These are phyloP conservation scores for Chloropicon primus DNA, from an alignment of 139 green algal species.

Conservation along the genomic window DNA sequence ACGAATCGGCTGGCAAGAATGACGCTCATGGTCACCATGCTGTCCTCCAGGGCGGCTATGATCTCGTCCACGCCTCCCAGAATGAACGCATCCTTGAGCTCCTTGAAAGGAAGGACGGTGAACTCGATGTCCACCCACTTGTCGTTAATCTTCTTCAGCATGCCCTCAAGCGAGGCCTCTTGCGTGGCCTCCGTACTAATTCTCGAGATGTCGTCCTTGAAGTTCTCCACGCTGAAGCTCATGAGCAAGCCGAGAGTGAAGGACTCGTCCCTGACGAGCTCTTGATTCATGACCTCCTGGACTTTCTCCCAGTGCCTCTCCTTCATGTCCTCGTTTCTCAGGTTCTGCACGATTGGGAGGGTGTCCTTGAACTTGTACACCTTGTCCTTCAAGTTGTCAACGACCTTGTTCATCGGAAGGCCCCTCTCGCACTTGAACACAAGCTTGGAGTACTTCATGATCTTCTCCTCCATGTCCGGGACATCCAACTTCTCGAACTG, in stretches of 20 bases:
- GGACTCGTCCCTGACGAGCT: conserved; percentile 20
- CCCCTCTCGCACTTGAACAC: conserved; percentile 50
- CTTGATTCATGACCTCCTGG: conserved; percentile 32
- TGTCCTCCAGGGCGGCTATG: conserved; percentile 58
- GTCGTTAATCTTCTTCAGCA: conserved; percentile 49
- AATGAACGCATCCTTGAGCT: conserved; percentile 71
- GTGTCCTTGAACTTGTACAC: conserved; percentile 48
- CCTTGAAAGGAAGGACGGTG: conserved; percentile 59
- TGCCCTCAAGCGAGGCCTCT: conserved; percentile 57
- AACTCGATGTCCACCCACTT: conserved; percentile 70
- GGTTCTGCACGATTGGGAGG: conserved; percentile 36
- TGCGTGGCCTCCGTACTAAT: conserved; percentile 61
- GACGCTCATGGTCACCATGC: conserved; percentile 69
- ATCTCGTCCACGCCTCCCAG: conserved; percentile 65
- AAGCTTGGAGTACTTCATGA: conserved; percentile 34
- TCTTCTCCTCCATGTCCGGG: conserved; percentile 44
- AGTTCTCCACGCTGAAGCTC: conserved; percentile 21
- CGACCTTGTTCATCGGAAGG: conserved; percentile 56
- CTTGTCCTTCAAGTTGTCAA: conserved; percentile 30
- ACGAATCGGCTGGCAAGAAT: conserved; percentile 64
- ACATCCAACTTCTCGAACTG: conserved; percentile 48
- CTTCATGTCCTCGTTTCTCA: conserved; percentile 49
- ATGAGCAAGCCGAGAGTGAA: conserved; percentile 47
- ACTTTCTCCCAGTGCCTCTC: conserved; percentile 65
- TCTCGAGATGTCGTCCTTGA: conserved; percentile 36